Percentiles rank a stretch among this genome's conserved stretches.
phyloP scores from a whole-genome alignment of 2,329 filamentous ascomycete genomes.

The Lasiodiplodia gonubiensis region DNA sequence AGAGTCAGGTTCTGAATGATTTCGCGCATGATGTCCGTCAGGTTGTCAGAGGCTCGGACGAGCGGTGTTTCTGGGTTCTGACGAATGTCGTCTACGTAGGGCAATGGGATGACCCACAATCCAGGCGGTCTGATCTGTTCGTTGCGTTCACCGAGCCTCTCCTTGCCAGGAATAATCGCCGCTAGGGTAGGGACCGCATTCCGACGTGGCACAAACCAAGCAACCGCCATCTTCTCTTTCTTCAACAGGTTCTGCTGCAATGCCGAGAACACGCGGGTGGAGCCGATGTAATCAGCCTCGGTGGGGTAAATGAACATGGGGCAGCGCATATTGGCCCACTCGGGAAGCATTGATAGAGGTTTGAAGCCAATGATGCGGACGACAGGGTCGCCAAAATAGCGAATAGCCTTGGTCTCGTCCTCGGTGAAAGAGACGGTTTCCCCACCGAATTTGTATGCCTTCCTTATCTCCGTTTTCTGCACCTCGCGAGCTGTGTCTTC shows the following conservation, averaged over 20 bases:
- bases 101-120: constrained; percentile 86
- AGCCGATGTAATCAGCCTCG: constrained; percentile 87
- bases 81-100: constrained; percentile 87
- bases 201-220: constrained; percentile 84
- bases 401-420: constrained; percentile 80
- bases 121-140: constrained; percentile 79
- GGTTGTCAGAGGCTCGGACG: constrained; percentile 61
- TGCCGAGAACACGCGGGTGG: constrained; percentile 89
- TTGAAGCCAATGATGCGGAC: constrained; percentile 97
- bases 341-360: constrained; percentile 71
- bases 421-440: constrained; percentile 84
- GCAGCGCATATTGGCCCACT: constrained; percentile 85
- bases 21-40: constrained; percentile 81
- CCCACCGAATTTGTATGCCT: constrained; percentile 95
- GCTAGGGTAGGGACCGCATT: constrained; percentile 82
- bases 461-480: constrained; percentile 81
- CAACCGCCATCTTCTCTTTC: constrained; percentile 80
- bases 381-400: constrained; percentile 79
- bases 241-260: constrained; percentile 85
- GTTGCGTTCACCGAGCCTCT: constrained; percentile 66
- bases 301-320: constrained; percentile 93
- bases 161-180: constrained; percentile 78
- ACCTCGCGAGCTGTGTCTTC: constrained; percentile 79
- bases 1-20: constrained; percentile 87
- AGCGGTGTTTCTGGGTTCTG: constrained; percentile 68